These are phyloP conservation scores for Circinella umbellata DNA, from an alignment of 371 early-diverging fungal genomes.

Conservation along the genomic window DNA sequence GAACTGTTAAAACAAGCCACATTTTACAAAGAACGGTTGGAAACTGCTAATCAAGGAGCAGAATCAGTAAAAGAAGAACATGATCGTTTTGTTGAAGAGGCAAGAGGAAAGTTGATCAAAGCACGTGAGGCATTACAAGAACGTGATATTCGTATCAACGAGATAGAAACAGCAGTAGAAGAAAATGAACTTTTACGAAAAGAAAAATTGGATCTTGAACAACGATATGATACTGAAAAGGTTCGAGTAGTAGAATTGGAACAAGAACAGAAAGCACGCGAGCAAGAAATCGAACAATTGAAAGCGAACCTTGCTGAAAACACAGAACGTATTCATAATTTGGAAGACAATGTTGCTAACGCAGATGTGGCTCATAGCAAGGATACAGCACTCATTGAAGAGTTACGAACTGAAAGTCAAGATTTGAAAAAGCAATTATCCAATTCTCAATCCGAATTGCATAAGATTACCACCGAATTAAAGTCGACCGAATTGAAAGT, in stretches of 20 bases:
- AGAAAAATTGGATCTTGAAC: background rate
- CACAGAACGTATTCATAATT: background rate
- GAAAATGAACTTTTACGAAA: background rate
- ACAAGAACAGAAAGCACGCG: background rate
- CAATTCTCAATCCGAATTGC: background rate
- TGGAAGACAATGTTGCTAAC: background rate
- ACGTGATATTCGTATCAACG: slow-evolving; percentile 1
- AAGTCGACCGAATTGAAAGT: background rate
- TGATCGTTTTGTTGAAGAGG: slow-evolving; percentile 1
- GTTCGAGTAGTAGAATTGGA: background rate
- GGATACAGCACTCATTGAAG: background rate
- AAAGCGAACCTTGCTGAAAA: background rate
- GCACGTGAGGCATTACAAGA: slow-evolving; percentile 4
- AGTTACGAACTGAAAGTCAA: slow-evolving; percentile 2
- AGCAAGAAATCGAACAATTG: background rate
- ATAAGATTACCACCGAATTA: background rate
- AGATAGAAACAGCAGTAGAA: slow-evolving; percentile 3
- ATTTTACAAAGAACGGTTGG: background rate
- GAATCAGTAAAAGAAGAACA: slow-evolving; percentile 10
- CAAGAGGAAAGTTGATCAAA: background rate
- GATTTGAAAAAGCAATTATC: background rate
- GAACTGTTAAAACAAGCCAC: background rate
- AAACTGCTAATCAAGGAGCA: background rate
- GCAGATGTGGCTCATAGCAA: background rate
- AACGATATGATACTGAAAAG: background rate